These are phyloP conservation scores for Alternaria postmessia DNA, from an alignment of 2,329 filamentous ascomycete genomes.

Conservation along the genomic window DNA sequence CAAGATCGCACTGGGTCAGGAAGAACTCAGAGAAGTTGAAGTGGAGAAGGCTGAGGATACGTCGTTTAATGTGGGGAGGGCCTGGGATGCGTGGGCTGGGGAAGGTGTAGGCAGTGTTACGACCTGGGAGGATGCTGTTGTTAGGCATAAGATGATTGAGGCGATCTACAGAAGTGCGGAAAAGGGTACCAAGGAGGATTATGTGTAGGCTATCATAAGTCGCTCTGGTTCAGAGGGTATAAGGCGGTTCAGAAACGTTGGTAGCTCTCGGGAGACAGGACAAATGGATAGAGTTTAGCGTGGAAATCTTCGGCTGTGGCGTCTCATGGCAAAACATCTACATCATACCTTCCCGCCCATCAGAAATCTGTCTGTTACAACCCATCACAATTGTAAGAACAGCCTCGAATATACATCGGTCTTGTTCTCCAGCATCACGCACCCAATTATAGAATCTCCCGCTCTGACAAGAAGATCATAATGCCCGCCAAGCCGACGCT, in stretches of 20 bases:
- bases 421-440: neutral
- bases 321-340: neutral
- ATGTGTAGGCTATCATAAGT: slow-evolving; percentile 25
- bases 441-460: neutral
- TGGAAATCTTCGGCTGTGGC: neutral
- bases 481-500: slow-evolving; percentile 5
- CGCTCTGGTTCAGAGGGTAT: neutral
- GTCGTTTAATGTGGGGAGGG: slow-evolving; percentile 61
- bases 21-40: slow-evolving; percentile 55
- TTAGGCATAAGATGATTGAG: slow-evolving; percentile 49
- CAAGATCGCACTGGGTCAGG: slow-evolving; percentile 39
- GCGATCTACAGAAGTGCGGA: slow-evolving; percentile 46
- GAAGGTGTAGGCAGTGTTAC: slow-evolving; percentile 36
- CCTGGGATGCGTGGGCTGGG: slow-evolving; percentile 66
- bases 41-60: slow-evolving; percentile 59
- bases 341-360: neutral
- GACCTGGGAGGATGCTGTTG: slow-evolving; percentile 46
- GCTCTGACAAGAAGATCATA: neutral
- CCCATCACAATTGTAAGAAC: neutral
- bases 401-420: neutral
- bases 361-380: neutral
- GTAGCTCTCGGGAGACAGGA: neutral
- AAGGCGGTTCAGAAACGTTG: neutral
- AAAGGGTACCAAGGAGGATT: slow-evolving; percentile 40
- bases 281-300: neutral